Percentiles rank a stretch among this genome's conserved stretches.
phyloP scores from a whole-genome alignment of 164 flowering plant species.

The Magnolia changhungtana region DNA sequence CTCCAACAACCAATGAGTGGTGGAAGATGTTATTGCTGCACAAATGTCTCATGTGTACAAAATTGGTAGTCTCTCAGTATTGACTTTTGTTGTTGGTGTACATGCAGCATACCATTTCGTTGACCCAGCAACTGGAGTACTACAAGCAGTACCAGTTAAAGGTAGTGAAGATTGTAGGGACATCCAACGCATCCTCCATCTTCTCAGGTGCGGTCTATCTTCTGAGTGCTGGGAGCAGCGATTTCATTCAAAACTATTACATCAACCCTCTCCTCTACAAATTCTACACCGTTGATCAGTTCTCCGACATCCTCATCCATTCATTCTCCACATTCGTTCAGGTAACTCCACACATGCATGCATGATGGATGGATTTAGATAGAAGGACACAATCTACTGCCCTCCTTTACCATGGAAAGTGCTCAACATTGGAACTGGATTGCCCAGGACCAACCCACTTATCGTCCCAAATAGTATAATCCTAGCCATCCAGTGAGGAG shows the following conservation, averaged over 20 bases:
- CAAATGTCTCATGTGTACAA: background rate
- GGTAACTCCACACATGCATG: conserved; percentile 28
- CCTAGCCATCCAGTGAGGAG: too few relatives aligned
- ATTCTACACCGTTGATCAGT: conserved; percentile 50
- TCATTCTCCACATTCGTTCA: conserved; percentile 57
- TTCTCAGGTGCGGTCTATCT: conserved; percentile 65
- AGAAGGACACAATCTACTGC: too few relatives aligned
- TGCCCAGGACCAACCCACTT: too few relatives aligned
- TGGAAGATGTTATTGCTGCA: too few relatives aligned
- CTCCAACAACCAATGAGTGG: too few relatives aligned
- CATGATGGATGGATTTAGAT: too few relatives aligned
- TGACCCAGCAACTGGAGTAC: conserved; percentile 60
- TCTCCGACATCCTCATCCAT: conserved; percentile 59
- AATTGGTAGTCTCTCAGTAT: background rate
- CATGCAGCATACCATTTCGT: conserved; percentile 54
- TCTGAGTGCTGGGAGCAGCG: conserved; percentile 85
- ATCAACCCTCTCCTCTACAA: conserved; percentile 46
- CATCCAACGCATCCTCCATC: conserved; percentile 42
- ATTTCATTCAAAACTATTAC: conserved; percentile 55
- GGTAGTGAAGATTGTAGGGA: conserved; percentile 52
- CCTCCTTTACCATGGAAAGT: too few relatives aligned
- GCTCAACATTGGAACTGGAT: too few relatives aligned
- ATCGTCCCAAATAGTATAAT: too few relatives aligned
- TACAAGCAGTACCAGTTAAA: conserved; percentile 69
- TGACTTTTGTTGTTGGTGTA: background rate